Conservation (phyloP, 1,139 yeast species). For the Yamadazyma diddensiae region DNA sequence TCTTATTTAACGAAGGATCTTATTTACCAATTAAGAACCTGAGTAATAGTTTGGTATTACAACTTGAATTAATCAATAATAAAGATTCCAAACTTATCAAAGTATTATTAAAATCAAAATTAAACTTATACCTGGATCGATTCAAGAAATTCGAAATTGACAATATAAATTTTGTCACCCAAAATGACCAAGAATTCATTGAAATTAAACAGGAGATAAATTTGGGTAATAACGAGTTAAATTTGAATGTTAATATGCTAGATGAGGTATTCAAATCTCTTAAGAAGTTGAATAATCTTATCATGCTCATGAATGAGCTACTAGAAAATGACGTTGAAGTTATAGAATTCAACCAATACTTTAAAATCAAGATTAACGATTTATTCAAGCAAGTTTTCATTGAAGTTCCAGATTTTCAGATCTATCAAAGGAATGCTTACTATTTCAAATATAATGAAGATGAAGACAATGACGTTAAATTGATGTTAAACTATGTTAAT, state of each 20-base stretch:
- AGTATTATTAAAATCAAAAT: constrained; percentile 8
- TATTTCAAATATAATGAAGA: constrained; percentile 15
- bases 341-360: constrained; percentile 26
- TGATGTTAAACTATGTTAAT: constrained; percentile 27
- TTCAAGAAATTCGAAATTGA: constrained; percentile 23
- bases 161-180: constrained; percentile 6
- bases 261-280: constrained; percentile 28
- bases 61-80: constrained; percentile 25
- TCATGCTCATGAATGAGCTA: constrained; percentile 35
- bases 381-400: constrained; percentile 22
- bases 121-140: constrained; percentile 27
- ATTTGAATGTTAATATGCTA: constrained; percentile 23
- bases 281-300: constrained; percentile 30
- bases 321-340: constrained; percentile 26
- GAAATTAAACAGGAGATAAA: constrained; percentile 8
- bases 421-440: constrained; percentile 9
- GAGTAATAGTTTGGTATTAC: constrained; percentile 34
- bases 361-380: constrained; percentile 30
- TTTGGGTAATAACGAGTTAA: constrained; percentile 15
- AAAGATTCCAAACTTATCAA: constrained; percentile 11
- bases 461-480: constrained; percentile 12
- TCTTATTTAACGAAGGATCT: constrained; percentile 31
- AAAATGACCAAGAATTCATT: constrained; percentile 4
- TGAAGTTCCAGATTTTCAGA: constrained; percentile 19
- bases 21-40: constrained; percentile 37